Base-by-base conservation (phyloP, 768 basidiomycete species). In the Suillus subaureus region DNA sequence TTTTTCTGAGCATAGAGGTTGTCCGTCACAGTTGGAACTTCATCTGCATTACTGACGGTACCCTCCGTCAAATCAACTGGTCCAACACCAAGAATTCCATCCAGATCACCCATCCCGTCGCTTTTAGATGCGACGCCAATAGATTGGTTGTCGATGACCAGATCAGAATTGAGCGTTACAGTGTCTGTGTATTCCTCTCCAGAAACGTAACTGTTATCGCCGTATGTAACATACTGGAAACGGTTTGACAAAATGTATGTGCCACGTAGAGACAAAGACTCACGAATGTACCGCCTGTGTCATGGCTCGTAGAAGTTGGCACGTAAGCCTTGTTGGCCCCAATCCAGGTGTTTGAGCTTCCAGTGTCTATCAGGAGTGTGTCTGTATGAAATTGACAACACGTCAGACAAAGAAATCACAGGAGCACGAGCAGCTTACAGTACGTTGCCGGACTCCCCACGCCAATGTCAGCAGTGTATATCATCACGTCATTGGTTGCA, bases 331-430 rank as follows among this genome's bases (percentile, higher is more conserved):
- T 78, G 66, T 71, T 75, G 12, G 85, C 86, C 49, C 85, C 86
- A 33, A 86, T 73, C 86, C 85, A 87, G 26, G 82, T 83, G 72
- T 82, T 83, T 63, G 75, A 82, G 75, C 74, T 79, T 69, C 72
- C 82, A 69, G 58, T 70, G 67, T 47, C 42, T 47, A 55, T 11
- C 39, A 70, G 35, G 47, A 71, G 67, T 21, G 61, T 57, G 54
- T 70, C 74, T 74, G 40, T 16, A 47, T 23, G 13, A 33, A 18
- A 33, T 49, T 23, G 16, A 28, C 8, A 26, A 6, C 4, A 2
- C 1, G 5, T 49, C 13, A 33, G 13, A 8, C 26, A 28, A 21
- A n/a, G 39, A n/a, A 35, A 23, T 28, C 18, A 8, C 11, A 21
- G 16, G 37, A 28, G 13, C 15, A 33, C 8, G 55, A 40, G 26